Evolutionary conservation across 2,329 filamentous ascomycete genomes (phyloP).

Genomic region (Colletotrichum tofieldiae): DNA sequence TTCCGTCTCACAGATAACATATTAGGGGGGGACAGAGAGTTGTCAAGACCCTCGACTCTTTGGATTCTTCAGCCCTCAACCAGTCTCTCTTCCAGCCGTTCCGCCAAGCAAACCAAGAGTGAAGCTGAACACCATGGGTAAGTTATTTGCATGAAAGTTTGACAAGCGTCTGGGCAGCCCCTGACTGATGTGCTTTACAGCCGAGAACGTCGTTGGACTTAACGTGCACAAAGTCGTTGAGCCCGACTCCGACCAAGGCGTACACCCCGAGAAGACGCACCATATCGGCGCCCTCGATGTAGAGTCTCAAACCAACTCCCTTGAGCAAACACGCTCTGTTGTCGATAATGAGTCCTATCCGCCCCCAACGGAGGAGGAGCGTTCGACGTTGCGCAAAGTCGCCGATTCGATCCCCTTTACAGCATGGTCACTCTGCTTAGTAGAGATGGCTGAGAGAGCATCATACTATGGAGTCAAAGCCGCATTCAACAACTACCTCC

Average conservation of each 20-base stretch:
- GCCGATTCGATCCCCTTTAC: conserved; percentile 66
- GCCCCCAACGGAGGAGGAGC: conserved; percentile 34
- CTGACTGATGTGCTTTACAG: not conserved
- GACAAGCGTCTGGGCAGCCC: not conserved
- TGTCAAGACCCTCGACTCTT: not conserved
- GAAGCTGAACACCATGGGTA: conserved; percentile 27
- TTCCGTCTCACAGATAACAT: conserved; percentile 1
- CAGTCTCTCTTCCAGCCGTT: not conserved
- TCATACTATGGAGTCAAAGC: conserved; percentile 73
- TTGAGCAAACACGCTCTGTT: conserved; percentile 3
- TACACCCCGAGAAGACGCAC: conserved; percentile 13
- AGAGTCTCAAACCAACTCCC: conserved; percentile 23
- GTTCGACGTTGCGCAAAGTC: conserved; percentile 49
- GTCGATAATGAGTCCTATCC: conserved; percentile 28
- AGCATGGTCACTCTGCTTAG: conserved; percentile 71
- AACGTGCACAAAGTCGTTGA: conserved; percentile 36
- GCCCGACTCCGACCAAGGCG: conserved; percentile 25
- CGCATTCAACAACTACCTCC: conserved; percentile 73
- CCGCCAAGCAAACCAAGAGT: conserved; percentile 5
- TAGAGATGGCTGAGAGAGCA: conserved; percentile 74
- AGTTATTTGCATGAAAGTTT: not conserved
- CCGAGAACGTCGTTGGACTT: conserved; percentile 35
- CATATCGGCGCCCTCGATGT: not conserved
- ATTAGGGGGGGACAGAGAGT: not conserved
- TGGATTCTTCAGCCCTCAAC: not conserved